phyloP scores from a whole-genome alignment of 768 basidiomycete genomes.

The Leccinum longicurvipes region DNA sequence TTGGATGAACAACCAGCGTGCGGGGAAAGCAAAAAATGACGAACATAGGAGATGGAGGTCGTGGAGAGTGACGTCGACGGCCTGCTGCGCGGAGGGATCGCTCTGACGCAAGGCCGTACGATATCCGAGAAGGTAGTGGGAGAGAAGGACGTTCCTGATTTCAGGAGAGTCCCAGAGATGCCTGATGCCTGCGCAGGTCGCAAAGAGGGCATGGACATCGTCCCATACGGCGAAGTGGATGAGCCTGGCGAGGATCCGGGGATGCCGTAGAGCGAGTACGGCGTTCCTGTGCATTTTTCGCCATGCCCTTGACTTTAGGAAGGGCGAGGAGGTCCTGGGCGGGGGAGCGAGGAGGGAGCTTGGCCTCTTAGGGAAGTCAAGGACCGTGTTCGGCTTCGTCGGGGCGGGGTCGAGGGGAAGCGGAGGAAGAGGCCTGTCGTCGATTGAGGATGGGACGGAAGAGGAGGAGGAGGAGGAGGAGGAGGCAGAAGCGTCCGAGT shows the following conservation, averaged over 20 bases:
- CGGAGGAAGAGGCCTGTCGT: conserved; percentile 21
- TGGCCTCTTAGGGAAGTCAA: neutral
- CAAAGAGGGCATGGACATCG: conserved; percentile 40
- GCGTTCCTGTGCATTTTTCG: conserved; percentile 27
- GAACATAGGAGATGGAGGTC: conserved; percentile 66
- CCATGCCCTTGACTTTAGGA: conserved; percentile 22
- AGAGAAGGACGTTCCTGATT: conserved; percentile 39
- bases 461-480: conserved; percentile 4
- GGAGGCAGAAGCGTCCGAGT: conserved; percentile 25
- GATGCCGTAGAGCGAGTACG: conserved; percentile 30
- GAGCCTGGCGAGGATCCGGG: conserved; percentile 33
- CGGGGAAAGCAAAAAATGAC: conserved; percentile 30
- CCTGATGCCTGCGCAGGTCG: conserved; percentile 35
- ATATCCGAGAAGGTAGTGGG: conserved; percentile 59
- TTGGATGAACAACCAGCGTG: conserved; percentile 3
- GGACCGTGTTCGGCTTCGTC: neutral
- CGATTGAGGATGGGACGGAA: conserved; percentile 12
- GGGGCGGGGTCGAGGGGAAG: conserved; percentile 2
- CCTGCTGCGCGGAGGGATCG: conserved; percentile 39
- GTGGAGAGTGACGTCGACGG: conserved; percentile 50
- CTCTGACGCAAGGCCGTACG: conserved; percentile 39
- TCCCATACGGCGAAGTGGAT: conserved; percentile 34
- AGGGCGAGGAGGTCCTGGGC: conserved; percentile 4
- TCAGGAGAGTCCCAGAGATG: conserved; percentile 30
- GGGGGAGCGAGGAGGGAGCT: neutral